Evolutionary conservation across 331 rosid species (phyloP).

Genomic region (Quercus lobata): DNA sequence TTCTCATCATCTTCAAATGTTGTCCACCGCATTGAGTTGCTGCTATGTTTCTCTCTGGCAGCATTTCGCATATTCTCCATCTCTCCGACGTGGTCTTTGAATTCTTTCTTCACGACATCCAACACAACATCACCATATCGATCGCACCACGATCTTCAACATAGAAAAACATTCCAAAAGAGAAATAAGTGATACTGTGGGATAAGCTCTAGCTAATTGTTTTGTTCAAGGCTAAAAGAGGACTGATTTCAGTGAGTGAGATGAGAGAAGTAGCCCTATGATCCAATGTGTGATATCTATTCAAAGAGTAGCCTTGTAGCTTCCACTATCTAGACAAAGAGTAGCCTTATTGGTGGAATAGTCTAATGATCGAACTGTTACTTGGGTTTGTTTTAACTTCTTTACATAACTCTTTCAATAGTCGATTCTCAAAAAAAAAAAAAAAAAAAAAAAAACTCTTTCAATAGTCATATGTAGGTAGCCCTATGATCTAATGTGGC

Average conservation of each 20-base stretch:
- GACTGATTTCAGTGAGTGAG: not conserved
- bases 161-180: not conserved
- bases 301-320: not conserved
- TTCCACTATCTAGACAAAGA: not conserved
- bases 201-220: no score
- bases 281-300: not conserved
- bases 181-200: not conserved
- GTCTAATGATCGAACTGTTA: not conserved
- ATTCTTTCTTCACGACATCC: constrained; percentile 80
- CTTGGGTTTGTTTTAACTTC: not conserved
- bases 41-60: constrained; percentile 46
- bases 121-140: constrained; percentile 67
- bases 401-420: not conserved
- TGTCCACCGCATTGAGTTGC: constrained; percentile 68
- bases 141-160: constrained; percentile 76
- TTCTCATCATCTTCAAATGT: constrained; percentile 75
- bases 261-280: not conserved
- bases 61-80: constrained; percentile 62
- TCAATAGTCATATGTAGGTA: no score
- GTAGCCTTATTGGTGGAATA: not conserved
- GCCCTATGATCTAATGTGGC: no score
- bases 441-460: no score
- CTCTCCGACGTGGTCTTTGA: constrained; percentile 76
- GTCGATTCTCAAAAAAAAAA: no score
- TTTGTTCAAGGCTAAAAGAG: no score